Evolutionary conservation across 2,329 filamentous ascomycete species (phyloP).

Genomic region (Calonectria hawksworthii): DNA sequence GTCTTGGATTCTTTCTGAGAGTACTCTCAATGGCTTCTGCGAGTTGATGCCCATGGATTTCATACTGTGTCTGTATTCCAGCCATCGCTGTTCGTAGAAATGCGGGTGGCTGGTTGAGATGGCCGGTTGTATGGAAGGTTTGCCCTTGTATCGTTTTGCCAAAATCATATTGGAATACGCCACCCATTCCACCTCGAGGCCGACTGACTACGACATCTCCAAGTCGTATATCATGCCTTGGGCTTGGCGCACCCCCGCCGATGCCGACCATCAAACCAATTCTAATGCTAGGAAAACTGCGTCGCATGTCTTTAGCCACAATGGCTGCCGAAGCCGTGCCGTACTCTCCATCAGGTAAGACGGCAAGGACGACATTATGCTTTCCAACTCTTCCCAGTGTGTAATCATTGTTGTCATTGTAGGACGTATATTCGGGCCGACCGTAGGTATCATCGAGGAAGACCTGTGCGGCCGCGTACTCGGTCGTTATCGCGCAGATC

Average conservation of each 20-base stretch:
- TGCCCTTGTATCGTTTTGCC: slow-evolving; percentile 30
- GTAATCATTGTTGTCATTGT: slow-evolving; percentile 43
- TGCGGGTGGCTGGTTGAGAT: neutral
- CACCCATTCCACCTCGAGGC: neutral
- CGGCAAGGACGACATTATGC: slow-evolving; percentile 46
- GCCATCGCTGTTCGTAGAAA: neutral
- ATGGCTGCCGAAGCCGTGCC: slow-evolving; percentile 38
- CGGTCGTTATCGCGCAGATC: slow-evolving; percentile 46
- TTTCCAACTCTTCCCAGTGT: slow-evolving; percentile 31
- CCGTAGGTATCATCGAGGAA: slow-evolving; percentile 46
- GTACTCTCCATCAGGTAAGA: slow-evolving; percentile 35
- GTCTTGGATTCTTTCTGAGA: neutral
- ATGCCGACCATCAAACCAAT: slow-evolving; percentile 42
- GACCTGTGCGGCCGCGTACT: slow-evolving; percentile 43
- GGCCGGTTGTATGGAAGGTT: neutral
- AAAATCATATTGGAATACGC: slow-evolving; percentile 44
- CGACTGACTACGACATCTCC: slow-evolving; percentile 45
- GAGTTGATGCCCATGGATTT: neutral
- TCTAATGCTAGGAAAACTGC: slow-evolving; percentile 56
- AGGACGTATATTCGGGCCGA: neutral
- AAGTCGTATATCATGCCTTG: slow-evolving; percentile 36
- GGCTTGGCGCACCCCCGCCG: slow-evolving; percentile 31
- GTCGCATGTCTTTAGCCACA: slow-evolving; percentile 33
- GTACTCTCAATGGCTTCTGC: neutral
- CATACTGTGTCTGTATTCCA: neutral